Percentiles rank a stretch among this genome's conserved stretches.
Evolutionary conservation across 1,284 basidiomycete species (phyloP).

Genomic region (Cryptococcus floricola): DNA sequence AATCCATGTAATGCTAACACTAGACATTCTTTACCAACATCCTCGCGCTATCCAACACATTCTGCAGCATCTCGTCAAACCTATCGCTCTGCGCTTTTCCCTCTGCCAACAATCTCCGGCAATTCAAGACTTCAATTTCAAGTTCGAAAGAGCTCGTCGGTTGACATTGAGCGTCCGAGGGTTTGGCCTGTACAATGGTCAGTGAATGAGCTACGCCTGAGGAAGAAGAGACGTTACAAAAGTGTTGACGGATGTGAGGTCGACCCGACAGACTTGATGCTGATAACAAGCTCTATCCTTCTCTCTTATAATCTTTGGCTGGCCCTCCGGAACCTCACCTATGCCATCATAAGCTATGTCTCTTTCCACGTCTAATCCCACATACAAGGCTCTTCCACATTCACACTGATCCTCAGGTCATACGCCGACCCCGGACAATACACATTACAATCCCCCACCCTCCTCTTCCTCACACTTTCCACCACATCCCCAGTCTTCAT

Average conservation of each 20-base stretch:
- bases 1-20: not conserved
- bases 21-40: constrained; percentile 49
- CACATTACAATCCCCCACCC: constrained; percentile 83
- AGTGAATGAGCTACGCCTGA: not conserved
- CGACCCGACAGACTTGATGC: constrained; percentile 87
- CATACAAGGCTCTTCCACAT: constrained; percentile 62
- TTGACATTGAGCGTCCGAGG: constrained; percentile 4
- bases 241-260: constrained; percentile 84
- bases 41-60: constrained; percentile 53
- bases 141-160: constrained; percentile 52
- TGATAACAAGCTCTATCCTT: constrained; percentile 91
- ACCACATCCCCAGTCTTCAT: constrained; percentile 65
- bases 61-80: constrained; percentile 53
- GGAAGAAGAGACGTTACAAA: constrained; percentile 23
- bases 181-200: not conserved
- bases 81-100: constrained; percentile 48
- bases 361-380: not conserved
- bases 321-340: constrained; percentile 38
- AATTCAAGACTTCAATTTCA: constrained; percentile 57
- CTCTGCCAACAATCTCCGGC: constrained; percentile 51
- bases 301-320: constrained; percentile 59
- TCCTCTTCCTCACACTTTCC: constrained; percentile 67
- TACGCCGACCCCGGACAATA: constrained; percentile 74
- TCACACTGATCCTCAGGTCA: constrained; percentile 91
- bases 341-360: not conserved